Base-by-base conservation (phyloP, 495 filamentous ascomycete species). In the Talaromyces nanjingensis region DNA sequence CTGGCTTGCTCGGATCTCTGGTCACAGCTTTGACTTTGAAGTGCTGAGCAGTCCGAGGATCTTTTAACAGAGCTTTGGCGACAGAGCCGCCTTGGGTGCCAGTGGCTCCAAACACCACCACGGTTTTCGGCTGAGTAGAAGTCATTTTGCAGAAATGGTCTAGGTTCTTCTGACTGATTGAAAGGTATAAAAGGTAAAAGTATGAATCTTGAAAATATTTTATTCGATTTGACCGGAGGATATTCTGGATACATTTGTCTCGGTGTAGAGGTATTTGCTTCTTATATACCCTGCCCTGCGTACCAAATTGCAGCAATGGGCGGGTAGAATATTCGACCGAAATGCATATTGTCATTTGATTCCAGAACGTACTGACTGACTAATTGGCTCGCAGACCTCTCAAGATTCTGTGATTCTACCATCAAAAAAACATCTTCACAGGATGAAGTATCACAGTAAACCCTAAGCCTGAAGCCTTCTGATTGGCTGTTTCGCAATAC, bases 41-140 rank as follows among this genome's bases (percentile, higher is more conserved):
- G 24, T 24, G 11, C 12, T 27, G 16, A 20, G 31, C 11, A 25
- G 58, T 20, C 2, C 33, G 22, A 60, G 59, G 59, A 59, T 74
- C 67, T 20, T 47, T 49, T 14, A 76, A 65, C 12, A 73, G 65
- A 29, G 65, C 60, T 4, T 68, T 42, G 29, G 73, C 69, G 6
- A 77, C 65, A 9, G 71, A 71, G 7, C 71, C 67, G 14, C 75
- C 75, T 60, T 74, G 73, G 20, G 62, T 68, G 11, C 73, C 82
- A 4, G 82, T 84, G 64, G 77, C 74, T 22, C 82, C 79, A 42
- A 84, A 76, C 52, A 84, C 70, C 29, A 74, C 76, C 59, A 83
- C 74, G 55, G 77, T 63, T 55, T 78, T 79, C 6, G 31, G 53
- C 61, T 47, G 34, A 24, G 33, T n/a, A 20, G 24, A 60, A 39